A percentile compares a stretch with the other conserved stretches of the same genome.
These are phyloP conservation scores for Aspergillus terreus DNA, from an alignment of 2,329 filamentous ascomycete genomes.

Conservation along the genomic window DNA sequence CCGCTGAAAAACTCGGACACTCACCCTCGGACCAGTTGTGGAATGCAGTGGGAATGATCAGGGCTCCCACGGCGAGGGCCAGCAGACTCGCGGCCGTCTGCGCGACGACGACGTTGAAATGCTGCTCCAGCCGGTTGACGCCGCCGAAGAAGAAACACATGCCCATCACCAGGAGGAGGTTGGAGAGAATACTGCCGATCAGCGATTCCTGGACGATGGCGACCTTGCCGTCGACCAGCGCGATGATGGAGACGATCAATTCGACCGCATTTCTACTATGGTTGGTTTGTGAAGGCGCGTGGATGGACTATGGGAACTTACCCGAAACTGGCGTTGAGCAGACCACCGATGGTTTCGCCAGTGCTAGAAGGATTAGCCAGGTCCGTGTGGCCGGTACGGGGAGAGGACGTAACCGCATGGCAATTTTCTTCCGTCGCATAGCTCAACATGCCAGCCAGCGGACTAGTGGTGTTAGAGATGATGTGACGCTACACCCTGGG, in stretches of 20 bases:
- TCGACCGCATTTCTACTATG: constrained; percentile 71
- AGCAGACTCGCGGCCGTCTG: constrained; percentile 82
- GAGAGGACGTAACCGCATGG: constrained; percentile 47
- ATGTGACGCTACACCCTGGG: background rate
- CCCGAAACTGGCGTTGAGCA: constrained; percentile 88
- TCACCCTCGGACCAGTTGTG: constrained; percentile 51
- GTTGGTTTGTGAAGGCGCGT: constrained; percentile 6
- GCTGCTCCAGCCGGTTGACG: constrained; percentile 72
- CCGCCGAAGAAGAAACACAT: constrained; percentile 92
- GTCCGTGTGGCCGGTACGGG: background rate
- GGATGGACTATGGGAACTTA: constrained; percentile 8
- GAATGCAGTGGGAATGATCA: constrained; percentile 90
- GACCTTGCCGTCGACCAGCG: constrained; percentile 68
- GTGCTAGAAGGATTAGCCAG: constrained; percentile 39
- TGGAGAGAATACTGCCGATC: constrained; percentile 87
- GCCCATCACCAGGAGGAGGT: constrained; percentile 81
- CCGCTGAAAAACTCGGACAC: background rate
- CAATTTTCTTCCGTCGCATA: constrained; percentile 88
- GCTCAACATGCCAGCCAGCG: constrained; percentile 78
- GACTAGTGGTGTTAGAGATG: constrained; percentile 34
- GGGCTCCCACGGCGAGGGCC: constrained; percentile 70
- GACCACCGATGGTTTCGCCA: constrained; percentile 80
- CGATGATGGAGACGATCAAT: constrained; percentile 83
- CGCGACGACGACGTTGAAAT: constrained; percentile 88
- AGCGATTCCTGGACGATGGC: constrained; percentile 89